Percentiles rank a stretch among this genome's conserved stretches.
Evolutionary conservation across 2,329 filamentous ascomycete species (phyloP).

Genomic region (Coniella vitis): DNA sequence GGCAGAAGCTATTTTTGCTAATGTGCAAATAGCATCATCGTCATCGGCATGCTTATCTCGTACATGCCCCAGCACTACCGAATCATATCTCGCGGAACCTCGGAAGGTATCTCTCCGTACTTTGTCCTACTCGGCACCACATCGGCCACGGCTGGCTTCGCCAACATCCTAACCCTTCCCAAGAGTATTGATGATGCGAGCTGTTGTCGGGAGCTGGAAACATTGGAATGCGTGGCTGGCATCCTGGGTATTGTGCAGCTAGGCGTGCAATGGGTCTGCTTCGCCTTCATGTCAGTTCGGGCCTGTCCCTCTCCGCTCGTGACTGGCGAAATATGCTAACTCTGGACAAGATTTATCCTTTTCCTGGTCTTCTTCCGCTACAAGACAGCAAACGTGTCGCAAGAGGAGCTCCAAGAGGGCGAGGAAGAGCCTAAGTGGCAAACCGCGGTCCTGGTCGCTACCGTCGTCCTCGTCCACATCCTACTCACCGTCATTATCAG

Average conservation of each 20-base stretch:
- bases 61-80: conserved; percentile 93
- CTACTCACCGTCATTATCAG: conserved; percentile 64
- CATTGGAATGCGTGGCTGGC: conserved; percentile 77
- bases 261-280: conserved; percentile 85
- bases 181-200: conserved; percentile 73
- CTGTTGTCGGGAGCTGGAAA: conserved; percentile 77
- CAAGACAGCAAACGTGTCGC: conserved; percentile 42
- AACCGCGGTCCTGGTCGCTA: conserved; percentile 70
- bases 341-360: conserved; percentile 65
- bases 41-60: conserved; percentile 82
- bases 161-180: conserved; percentile 86
- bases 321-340: neutral
- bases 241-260: conserved; percentile 87
- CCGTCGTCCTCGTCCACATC: conserved; percentile 67
- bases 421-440: conserved; percentile 61
- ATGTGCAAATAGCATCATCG: conserved; percentile 51
- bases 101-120: conserved; percentile 91
- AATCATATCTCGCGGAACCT: conserved; percentile 78
- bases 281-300: conserved; percentile 72
- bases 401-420: conserved; percentile 36
- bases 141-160: conserved; percentile 80
- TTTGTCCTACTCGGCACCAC: conserved; percentile 93
- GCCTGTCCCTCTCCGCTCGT: neutral
- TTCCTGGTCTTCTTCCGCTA: conserved; percentile 91
- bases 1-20: conserved; percentile 12